These are phyloP conservation scores for Hanseniaspora uvarum DNA, from an alignment of 1,139 yeast species.

Conservation along the genomic window DNA sequence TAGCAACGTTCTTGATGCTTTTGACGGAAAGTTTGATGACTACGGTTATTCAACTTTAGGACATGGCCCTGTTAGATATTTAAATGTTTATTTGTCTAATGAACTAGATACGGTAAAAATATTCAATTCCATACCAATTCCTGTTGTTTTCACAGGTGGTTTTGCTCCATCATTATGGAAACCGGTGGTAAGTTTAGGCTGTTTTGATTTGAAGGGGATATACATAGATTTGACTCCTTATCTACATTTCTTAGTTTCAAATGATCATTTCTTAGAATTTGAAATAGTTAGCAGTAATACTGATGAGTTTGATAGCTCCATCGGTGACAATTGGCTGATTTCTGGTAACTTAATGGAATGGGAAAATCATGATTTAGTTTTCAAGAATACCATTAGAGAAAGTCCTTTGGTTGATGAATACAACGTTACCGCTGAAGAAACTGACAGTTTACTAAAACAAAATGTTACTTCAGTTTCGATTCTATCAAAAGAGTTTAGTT, in stretches of 20 bases:
- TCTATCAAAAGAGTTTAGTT: slow-evolving; percentile 17
- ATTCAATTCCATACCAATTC: slow-evolving; percentile 46
- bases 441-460: slow-evolving; percentile 19
- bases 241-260: slow-evolving; percentile 36
- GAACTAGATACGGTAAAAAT: slow-evolving; percentile 38
- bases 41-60: slow-evolving; percentile 40
- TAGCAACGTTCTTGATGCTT: slow-evolving; percentile 47
- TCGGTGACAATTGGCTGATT: slow-evolving; percentile 61
- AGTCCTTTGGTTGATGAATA: slow-evolving; percentile 1
- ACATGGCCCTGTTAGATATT: slow-evolving; percentile 54
- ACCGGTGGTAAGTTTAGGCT: slow-evolving; percentile 61
- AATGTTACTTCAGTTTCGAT: slow-evolving; percentile 19
- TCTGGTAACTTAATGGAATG: slow-evolving; percentile 57
- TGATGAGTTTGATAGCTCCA: slow-evolving; percentile 31
- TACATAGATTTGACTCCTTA: slow-evolving; percentile 59
- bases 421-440: slow-evolving; percentile 17
- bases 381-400: slow-evolving; percentile 2
- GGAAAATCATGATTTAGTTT: slow-evolving; percentile 22
- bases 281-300: slow-evolving; percentile 52
- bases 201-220: slow-evolving; percentile 61
- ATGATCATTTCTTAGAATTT: slow-evolving; percentile 33
- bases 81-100: slow-evolving; percentile 39
- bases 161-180: slow-evolving; percentile 69
- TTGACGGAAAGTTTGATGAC: slow-evolving; percentile 33
- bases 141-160: slow-evolving; percentile 68